Base-by-base conservation (phyloP, 495 filamentous ascomycete species). In the Talaromyces nanjingensis region DNA sequence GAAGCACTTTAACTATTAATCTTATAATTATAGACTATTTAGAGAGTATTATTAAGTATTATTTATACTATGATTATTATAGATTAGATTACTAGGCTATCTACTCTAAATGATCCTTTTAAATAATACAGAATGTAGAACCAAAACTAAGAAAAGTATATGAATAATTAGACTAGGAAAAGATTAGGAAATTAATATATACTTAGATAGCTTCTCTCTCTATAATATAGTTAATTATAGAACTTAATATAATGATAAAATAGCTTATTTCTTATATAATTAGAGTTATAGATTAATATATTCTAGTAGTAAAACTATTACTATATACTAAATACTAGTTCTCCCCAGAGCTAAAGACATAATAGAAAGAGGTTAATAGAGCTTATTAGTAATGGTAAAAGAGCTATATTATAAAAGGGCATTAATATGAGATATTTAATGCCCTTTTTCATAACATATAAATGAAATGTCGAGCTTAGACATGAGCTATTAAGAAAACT, bases 11-110 rank as follows among this genome's bases (percentile, higher is more conserved):
- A 61, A 61, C 34, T 6, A 61, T 61, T 37, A 42, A 61, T 18
- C 29, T 61, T 16, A 37, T 24, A 18, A 61, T 37, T 6, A 61
- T 54, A 54, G 49, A 54, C 49, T 54, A 8, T 8, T 18, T 54
- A 54, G 20, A 54, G 49, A 54, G 18, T 8, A 5, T 54, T 8
- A 54, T 54, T 54, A 54, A 54, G 20, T 54, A 54, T 54, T 18
- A 54, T 18, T n/a, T 54, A 6, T 54, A 54, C 49, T 18, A 54
- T 54, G 20, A 54, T 54, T 54, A 54, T 54, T 54, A 54, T 54
- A 54, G 49, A 54, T 54, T n/a, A 8, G 18, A 54, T 24, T 18
- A 54, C 18, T 18, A 18, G 7, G 49, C 49, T 54, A 54, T 54
- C 18, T 54, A 54, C 20, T 54, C 49, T 18, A 54, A 54, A 54